Conservation (phyloP, 352 stramenopile genomes). For the Globisporangium yorkense region DNA sequence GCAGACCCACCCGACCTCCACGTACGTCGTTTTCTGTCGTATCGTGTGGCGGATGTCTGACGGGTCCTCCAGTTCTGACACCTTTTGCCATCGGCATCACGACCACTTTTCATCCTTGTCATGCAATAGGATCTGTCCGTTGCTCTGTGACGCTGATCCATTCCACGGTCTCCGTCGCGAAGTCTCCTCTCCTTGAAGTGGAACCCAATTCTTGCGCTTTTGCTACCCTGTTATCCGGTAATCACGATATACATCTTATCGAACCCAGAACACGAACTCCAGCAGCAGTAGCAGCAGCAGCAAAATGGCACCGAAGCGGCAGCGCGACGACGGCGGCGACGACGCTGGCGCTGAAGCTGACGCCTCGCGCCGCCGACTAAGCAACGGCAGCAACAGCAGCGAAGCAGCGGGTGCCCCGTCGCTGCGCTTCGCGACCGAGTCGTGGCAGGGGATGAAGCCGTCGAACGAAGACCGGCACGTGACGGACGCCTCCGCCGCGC, state of each 20-base stretch:
- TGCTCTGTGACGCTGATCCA: conserved; percentile 47
- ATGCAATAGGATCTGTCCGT: conserved; percentile 47
- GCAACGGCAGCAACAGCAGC: not conserved
- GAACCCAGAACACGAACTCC: not conserved
- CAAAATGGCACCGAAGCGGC: conserved; percentile 21
- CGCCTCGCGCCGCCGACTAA: not conserved
- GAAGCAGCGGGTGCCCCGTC: not conserved
- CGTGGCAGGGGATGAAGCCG: conserved; percentile 42
- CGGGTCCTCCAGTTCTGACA: not conserved
- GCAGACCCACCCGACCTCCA: conserved; percentile 28
- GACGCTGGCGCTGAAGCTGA: not conserved
- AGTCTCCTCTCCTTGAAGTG: not conserved
- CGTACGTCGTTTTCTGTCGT: conserved; percentile 23
- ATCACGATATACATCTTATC: too few relatives aligned
- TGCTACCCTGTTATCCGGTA: not conserved
- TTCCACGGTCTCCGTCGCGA: conserved; percentile 3
- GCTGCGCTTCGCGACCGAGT: conserved; percentile 47
- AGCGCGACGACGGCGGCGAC: conserved; percentile 13
- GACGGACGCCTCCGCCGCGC: conserved; percentile 9
- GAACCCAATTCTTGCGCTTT: not conserved
- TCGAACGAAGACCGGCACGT: conserved; percentile 60
- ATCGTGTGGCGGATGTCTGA: not conserved
- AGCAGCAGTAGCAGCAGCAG: not conserved
- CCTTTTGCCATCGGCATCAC: not conserved
- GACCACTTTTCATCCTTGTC: too few relatives aligned